Evolutionary conservation across 257 asterid genomes (phyloP).

Genomic region (Cordia subcordata): DNA sequence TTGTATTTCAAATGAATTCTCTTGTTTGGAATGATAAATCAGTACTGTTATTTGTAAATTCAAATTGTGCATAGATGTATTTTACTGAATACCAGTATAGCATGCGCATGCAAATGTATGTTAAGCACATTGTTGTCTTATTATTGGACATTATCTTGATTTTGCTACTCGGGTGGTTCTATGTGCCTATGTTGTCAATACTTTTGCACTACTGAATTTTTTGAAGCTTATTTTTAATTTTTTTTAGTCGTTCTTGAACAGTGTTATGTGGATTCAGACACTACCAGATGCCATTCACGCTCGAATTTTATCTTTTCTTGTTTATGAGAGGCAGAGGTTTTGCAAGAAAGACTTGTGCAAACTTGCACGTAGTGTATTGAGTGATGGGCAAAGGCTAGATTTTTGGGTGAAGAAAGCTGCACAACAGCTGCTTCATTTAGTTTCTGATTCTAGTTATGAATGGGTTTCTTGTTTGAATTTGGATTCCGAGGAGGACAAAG

Average conservation of each 20-base stretch:
- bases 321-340: conserved; percentile 46
- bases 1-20: too few species aligned
- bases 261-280: conserved; percentile 60
- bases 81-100: not conserved
- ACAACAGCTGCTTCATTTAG: conserved; percentile 52
- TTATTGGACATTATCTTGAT: not conserved
- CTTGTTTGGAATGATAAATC: too few species aligned
- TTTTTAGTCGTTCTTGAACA: conserved; percentile 21
- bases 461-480: conserved; percentile 54
- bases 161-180: not conserved
- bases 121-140: not conserved
- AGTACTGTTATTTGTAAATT: too few species aligned
- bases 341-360: conserved; percentile 39
- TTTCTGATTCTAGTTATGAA: conserved; percentile 44
- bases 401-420: conserved; percentile 82
- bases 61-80: too few species aligned
- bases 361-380: conserved; percentile 45
- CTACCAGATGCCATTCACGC: conserved; percentile 60
- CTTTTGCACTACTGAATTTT: too few species aligned
- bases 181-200: too few species aligned
- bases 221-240: conserved; percentile 1
- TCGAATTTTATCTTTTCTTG: conserved; percentile 54
- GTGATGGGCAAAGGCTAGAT: conserved; percentile 35
- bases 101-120: too few species aligned
- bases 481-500: conserved; percentile 52